Evolutionary conservation across 1,139 yeast genomes (phyloP).

Genomic region (Kodamaea alishanica): DNA sequence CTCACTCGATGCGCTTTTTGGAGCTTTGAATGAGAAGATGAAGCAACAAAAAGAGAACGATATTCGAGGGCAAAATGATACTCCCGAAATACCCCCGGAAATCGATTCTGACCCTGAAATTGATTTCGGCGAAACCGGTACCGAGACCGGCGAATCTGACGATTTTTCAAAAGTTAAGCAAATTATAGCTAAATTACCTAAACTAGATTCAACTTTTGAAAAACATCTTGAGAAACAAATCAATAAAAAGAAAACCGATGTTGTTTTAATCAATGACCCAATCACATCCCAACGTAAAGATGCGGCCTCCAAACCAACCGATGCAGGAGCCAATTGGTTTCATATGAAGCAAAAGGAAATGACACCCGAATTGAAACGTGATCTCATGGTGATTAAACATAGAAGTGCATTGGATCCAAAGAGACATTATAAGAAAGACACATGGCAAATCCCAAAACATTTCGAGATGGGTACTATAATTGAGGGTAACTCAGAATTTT

Average conservation of each 20-base stretch:
- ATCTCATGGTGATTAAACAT: slow-evolving; percentile 72
- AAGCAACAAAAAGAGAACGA: slow-evolving; percentile 5
- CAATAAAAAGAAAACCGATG: slow-evolving; percentile 16
- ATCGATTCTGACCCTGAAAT: too few relatives aligned
- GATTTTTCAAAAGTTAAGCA: slow-evolving; percentile 26
- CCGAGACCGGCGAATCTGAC: too few relatives aligned
- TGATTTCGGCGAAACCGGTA: too few relatives aligned
- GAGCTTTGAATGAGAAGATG: slow-evolving; percentile 12
- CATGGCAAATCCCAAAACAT: slow-evolving; percentile 73
- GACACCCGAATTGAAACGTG: slow-evolving; percentile 71
- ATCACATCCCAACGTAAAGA: slow-evolving; percentile 24
- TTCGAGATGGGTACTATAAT: slow-evolving; percentile 88
- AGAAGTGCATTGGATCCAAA: slow-evolving; percentile 93
- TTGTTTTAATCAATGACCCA: slow-evolving; percentile 51
- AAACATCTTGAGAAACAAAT: slow-evolving; percentile 15
- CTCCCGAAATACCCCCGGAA: too few relatives aligned
- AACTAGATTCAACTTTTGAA: slow-evolving; percentile 31
- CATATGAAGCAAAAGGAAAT: slow-evolving; percentile 76
- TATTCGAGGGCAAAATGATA: background rate
- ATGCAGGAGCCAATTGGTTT: slow-evolving; percentile 72
- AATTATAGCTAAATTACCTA: slow-evolving; percentile 33
- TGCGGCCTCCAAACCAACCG: slow-evolving; percentile 17
- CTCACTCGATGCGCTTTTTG: slow-evolving; percentile 15
- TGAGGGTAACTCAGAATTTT: slow-evolving; percentile 78
- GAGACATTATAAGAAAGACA: slow-evolving; percentile 87